Evolutionary conservation across 768 basidiomycete genomes (phyloP).

Genomic region (Amanita pallidorosea): DNA sequence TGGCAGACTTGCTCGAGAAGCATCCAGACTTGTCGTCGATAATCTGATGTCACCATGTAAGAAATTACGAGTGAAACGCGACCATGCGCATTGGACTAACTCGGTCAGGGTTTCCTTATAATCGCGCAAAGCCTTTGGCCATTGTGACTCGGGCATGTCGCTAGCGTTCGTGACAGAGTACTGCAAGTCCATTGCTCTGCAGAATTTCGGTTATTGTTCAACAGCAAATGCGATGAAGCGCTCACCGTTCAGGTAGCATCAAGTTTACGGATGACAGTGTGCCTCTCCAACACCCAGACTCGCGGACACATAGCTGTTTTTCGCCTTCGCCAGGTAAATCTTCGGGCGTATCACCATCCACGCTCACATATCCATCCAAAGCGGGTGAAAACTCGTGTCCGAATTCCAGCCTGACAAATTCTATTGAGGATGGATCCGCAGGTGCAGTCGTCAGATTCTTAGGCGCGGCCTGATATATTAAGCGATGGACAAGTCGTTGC

Average conservation of each 20-base stretch:
- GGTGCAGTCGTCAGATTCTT: neutral
- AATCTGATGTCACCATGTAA: neutral
- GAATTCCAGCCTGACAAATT: conserved; percentile 1
- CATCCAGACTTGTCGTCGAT: conserved; percentile 1
- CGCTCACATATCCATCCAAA: neutral
- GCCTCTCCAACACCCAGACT: conserved; percentile 4
- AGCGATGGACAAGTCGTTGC: conserved; percentile 4
- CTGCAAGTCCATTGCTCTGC: conserved; percentile 2
- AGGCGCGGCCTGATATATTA: neutral
- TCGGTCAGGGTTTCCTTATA: neutral
- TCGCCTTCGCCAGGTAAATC: neutral
- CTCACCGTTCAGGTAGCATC: conserved; percentile 14
- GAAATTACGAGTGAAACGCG: neutral
- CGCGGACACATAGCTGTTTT: neutral
- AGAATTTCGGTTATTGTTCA: neutral
- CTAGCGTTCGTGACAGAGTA: neutral
- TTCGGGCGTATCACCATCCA: neutral
- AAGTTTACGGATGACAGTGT: conserved; percentile 8
- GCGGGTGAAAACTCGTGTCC: neutral
- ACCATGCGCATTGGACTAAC: neutral
- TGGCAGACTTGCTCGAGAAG: conserved; percentile 1
- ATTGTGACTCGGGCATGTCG: conserved; percentile 1
- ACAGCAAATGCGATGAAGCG: neutral
- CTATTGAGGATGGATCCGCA: neutral
- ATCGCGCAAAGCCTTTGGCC: conserved; percentile 6